Conservation (phyloP, 768 basidiomycete species). For the Terana coerulea region DNA sequence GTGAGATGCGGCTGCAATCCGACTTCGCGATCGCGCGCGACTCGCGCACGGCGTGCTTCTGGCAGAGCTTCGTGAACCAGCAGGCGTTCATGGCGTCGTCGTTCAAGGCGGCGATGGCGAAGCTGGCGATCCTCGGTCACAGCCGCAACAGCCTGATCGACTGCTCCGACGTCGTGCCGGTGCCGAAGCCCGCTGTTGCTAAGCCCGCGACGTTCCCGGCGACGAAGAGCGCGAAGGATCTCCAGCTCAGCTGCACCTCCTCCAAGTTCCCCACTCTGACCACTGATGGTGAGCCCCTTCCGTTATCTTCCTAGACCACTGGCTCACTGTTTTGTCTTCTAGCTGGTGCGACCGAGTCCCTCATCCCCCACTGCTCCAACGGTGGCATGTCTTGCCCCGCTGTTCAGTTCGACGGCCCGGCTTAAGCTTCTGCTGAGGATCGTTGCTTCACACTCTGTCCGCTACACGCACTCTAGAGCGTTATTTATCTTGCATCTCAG, state of each 20-base stretch:
- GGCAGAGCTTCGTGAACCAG: constrained; percentile 39
- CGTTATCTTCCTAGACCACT: not conserved
- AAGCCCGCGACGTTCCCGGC: constrained; percentile 11
- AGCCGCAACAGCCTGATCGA: constrained; percentile 16
- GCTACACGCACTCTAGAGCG: too few relatives aligned
- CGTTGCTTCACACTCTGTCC: too few relatives aligned
- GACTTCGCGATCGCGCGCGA: constrained; percentile 33
- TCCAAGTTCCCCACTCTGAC: constrained; percentile 10
- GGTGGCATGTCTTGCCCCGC: constrained; percentile 8
- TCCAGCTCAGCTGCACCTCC: constrained; percentile 6
- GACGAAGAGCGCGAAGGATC: constrained; percentile 3
- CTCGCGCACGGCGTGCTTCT: constrained; percentile 42
- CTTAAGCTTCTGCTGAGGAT: not conserved
- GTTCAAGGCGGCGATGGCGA: constrained; percentile 23
- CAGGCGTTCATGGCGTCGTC: constrained; percentile 15
- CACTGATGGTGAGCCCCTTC: constrained; percentile 2
- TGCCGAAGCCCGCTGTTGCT: constrained; percentile 16
- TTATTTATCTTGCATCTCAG: too few relatives aligned
- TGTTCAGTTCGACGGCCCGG: constrained; percentile 12
- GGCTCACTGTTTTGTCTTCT: not conserved
- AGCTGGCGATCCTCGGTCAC: constrained; percentile 23
- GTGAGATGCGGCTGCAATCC: constrained; percentile 43
- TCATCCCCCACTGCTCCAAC: constrained; percentile 13
- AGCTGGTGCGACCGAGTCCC: constrained; percentile 7
- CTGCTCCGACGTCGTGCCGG: constrained; percentile 24